Evolutionary conservation across 345 rosid species (phyloP), one percentile per base, ranked within the genome.

Genomic region (Boechera retrofracta): DNA sequence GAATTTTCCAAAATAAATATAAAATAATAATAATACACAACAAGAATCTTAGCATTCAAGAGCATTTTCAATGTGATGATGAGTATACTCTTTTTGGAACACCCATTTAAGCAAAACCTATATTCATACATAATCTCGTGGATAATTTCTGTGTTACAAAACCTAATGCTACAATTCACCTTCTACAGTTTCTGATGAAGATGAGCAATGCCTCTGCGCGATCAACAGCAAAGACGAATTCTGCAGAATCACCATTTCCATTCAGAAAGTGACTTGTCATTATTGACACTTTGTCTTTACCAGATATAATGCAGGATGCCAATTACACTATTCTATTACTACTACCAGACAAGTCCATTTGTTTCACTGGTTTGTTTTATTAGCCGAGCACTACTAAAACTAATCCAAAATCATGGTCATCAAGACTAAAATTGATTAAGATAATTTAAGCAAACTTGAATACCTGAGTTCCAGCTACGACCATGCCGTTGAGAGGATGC

Each of bases 381-480:
- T 48, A 84, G 82, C 75, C 73, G 70, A 69, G 7, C 57, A 80
- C 58, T 18, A 53, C 21, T 44, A 13, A 44, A 21, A 41, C 69
- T 42, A 52, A 68, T 24, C 47, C 38, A 66, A 18, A 58, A 51
- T 28, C 61, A 48, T 39, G 47, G 16, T 49, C 36, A 5, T 21
- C 10, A 5, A 28, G 10, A 8, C 31, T 64, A 32, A 39, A 29
- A 72, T 12, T 31, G 15, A 71, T 52, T 58, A 42, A 47, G 67
- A 80, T 44, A 45, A 21, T 53, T 31, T 0, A 35, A 53, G 59
- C 13, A 36, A 45, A 55, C 35, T 12, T 64, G 8, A 77, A 78
- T 73, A 94, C 94, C 97, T 89, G 86, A 13, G 98, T 88, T 80
- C 98, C 98, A 53, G 93, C 96, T 67, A 95, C 41, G 67, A 95